phyloP scores from a whole-genome alignment of 2,329 filamentous ascomycete genomes.

The Pseudogymnoascus sp. region DNA sequence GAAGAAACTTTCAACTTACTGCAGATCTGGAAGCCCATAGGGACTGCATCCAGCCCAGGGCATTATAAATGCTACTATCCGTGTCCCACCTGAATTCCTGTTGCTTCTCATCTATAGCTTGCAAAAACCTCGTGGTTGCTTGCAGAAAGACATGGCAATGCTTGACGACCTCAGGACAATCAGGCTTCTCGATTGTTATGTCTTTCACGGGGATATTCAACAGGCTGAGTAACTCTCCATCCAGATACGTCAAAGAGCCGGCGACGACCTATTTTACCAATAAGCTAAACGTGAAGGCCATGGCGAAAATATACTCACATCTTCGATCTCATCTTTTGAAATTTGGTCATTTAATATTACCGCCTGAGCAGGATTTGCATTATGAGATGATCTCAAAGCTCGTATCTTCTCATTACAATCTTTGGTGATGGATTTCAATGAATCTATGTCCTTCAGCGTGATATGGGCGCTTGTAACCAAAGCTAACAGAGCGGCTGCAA shows the following conservation, averaged over 20 bases:
- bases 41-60: conserved; percentile 25
- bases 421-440: conserved; percentile 1
- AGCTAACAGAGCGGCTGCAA: background rate
- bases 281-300: conserved; percentile 11
- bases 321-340: conserved; percentile 19
- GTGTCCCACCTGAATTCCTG: conserved; percentile 18
- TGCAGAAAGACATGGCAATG: conserved; percentile 25
- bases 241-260: conserved; percentile 3
- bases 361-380: background rate
- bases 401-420: background rate
- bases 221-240: conserved; percentile 8
- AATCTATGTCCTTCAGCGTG: background rate
- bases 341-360: background rate
- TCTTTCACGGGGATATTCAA: conserved; percentile 13
- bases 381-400: background rate
- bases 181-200: background rate
- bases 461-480: background rate
- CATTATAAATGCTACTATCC: conserved; percentile 20
- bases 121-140: conserved; percentile 24
- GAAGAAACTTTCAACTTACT: conserved; percentile 19
- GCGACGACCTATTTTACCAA: conserved; percentile 5
- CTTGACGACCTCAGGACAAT: conserved; percentile 15
- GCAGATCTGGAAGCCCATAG: conserved; percentile 28
- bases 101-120: conserved; percentile 25
- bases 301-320: conserved; percentile 19